Percentiles rank a stretch among this genome's conserved stretches.
Evolutionary conservation across 208 protist species (phyloP).

Genomic region (Acanthamoeba royreba): DNA sequence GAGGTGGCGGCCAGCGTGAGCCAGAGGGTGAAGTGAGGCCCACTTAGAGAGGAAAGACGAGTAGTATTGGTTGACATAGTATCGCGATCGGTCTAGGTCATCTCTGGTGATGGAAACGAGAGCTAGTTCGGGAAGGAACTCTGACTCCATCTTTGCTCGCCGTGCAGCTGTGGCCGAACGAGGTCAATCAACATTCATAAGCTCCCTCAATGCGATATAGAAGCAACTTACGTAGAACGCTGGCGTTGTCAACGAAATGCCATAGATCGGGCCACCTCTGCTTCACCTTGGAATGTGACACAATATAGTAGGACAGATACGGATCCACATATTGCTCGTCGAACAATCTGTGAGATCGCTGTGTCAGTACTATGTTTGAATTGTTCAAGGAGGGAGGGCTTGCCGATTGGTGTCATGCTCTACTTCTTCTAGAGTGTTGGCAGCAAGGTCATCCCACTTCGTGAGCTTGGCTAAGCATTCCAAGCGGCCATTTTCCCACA

Average conservation of each 20-base stretch:
- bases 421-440: slow-evolving; percentile 54
- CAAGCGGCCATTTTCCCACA: slow-evolving; percentile 74
- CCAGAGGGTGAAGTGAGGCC: slow-evolving; percentile 65
- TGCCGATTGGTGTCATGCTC: slow-evolving; percentile 17
- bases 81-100: slow-evolving; percentile 64
- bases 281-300: slow-evolving; percentile 53
- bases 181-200: too few species aligned
- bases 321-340: slow-evolving; percentile 29
- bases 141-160: slow-evolving; percentile 13
- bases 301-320: slow-evolving; percentile 52
- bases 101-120: slow-evolving; percentile 55
- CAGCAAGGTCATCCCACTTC: slow-evolving; percentile 57
- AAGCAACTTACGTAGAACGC: too few species aligned
- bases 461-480: slow-evolving; percentile 69
- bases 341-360: neutral
- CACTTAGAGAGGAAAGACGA: slow-evolving; percentile 67
- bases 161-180: neutral
- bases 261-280: slow-evolving; percentile 54
- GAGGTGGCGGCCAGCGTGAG: slow-evolving; percentile 50
- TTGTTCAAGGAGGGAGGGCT: too few species aligned
- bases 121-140: slow-evolving; percentile 59
- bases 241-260: slow-evolving; percentile 25
- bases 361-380: too few species aligned
- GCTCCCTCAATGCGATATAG: too few species aligned
- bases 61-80: slow-evolving; percentile 68